Conservation (phyloP, 371 early-diverging fungal species). For the Mucor lusitanicus region DNA sequence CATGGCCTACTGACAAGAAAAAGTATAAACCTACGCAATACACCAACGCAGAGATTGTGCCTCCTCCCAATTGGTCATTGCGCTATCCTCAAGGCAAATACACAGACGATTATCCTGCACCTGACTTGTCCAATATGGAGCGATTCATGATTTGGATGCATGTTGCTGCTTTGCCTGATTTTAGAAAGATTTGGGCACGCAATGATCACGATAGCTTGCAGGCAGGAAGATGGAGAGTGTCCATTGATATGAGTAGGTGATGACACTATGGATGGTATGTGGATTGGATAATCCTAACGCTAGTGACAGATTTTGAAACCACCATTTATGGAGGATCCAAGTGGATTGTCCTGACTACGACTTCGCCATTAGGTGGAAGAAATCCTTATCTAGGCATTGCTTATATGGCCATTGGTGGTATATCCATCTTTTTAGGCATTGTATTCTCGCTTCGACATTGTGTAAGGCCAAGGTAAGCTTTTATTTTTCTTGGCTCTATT, state of each 20-base stretch:
- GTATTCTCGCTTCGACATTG: conserved; percentile 84
- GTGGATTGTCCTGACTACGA: conserved; percentile 88
- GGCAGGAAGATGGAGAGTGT: conserved; percentile 67
- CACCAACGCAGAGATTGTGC: conserved; percentile 52
- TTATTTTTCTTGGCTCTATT: neutral
- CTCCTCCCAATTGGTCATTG: conserved; percentile 80
- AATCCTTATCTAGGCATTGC: conserved; percentile 95
- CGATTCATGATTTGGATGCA: conserved; percentile 99
- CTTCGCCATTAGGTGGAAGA: conserved; percentile 91
- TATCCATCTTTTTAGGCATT: conserved; percentile 90
- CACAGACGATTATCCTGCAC: conserved; percentile 62
- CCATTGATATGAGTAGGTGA: conserved; percentile 65
- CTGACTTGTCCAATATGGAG: conserved; percentile 73
- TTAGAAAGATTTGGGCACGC: conserved; percentile 94
- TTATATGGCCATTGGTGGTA: conserved; percentile 85
- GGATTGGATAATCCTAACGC: neutral
- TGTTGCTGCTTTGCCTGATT: conserved; percentile 93
- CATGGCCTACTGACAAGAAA: conserved; percentile 87
- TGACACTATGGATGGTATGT: neutral
- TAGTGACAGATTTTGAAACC: conserved; percentile 74
- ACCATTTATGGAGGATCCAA: conserved; percentile 86
- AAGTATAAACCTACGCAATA: conserved; percentile 71
- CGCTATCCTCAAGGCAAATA: conserved; percentile 66
- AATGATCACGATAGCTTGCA: conserved; percentile 58
- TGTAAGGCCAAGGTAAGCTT: conserved; percentile 79